Evolutionary conservation across 768 basidiomycete species (phyloP), one percentile per base, ranked within the genome.

Genomic region (Clavaria fumosa): DNA sequence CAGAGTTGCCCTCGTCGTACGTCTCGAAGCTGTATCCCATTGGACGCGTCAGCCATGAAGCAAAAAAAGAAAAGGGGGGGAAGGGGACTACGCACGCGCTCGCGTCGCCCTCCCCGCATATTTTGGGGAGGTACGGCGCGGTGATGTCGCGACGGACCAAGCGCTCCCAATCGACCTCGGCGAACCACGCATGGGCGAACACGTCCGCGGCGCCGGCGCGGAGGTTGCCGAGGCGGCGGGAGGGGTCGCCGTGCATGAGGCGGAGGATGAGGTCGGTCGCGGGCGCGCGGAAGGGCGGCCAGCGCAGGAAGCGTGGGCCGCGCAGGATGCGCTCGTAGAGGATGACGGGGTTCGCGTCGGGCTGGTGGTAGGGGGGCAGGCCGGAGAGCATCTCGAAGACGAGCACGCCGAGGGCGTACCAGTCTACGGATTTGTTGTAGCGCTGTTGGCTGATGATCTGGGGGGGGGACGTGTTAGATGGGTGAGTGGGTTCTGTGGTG

Each of bases 331-430:
- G 83, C 56, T 95, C 88, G 57, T 99, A 97, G 28, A 96, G 69
- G 31, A 73, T 62, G 49, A 91, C 72, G 15, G 84, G 91, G 50
- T 88, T 84, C 33, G 65, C 72, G 52, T 88, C 85, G 18, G 70
- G 63, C 54, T 84, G 80, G 58, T 95, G 91, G 63, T 89, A 97
- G 0, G 95, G 95, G 19, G 91, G 88, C 19, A 82, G 77, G 5
- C 95, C 95, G 0, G 84, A 89, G 31, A 99, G 70, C 91, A 97
- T 96, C 59, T 99, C 95, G 54, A 83, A 99, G 39, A 91, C 82
- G 43, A 99, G 75, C 38, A 99, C 86, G 35, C 95, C 95, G 36
- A 96, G 71, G 1, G 95, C 93, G 61, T 96, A 99, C 91, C 91
- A 99, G 53, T 99, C 95, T 2, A 96, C 93, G 40, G 78, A 81